phyloP scores from a whole-genome alignment of 768 basidiomycete species.

The Tulasnella sp. region DNA sequence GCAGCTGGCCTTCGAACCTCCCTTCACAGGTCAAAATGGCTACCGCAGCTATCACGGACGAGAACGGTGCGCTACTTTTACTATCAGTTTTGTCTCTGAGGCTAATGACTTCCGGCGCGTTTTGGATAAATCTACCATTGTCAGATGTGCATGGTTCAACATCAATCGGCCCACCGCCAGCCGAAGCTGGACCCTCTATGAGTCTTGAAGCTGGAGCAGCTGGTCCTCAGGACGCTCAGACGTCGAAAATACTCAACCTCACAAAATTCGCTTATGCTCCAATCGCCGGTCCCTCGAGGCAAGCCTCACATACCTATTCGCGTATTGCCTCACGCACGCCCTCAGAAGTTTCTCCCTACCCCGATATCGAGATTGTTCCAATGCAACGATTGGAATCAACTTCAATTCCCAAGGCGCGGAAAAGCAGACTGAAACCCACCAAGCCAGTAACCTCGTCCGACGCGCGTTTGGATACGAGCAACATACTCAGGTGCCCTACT shows the following conservation, averaged over 20 bases:
- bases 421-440: neutral
- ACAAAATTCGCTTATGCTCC: neutral
- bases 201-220: neutral
- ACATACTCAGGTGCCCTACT: constrained; percentile 1
- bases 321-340: neutral
- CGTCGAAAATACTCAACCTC: neutral
- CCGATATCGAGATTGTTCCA: neutral
- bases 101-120: too few relatives aligned
- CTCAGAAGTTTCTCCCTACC: neutral
- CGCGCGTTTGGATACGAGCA: neutral
- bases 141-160: neutral
- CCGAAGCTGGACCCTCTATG: neutral
- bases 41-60: too few relatives aligned
- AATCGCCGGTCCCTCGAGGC: neutral
- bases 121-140: neutral
- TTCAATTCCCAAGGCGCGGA: neutral
- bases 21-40: too few relatives aligned
- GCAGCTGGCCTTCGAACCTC: too few relatives aligned
- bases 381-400: neutral
- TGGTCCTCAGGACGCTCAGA: neutral
- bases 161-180: neutral
- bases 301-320: neutral
- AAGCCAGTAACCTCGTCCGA: neutral
- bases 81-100: too few relatives aligned
- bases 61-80: too few relatives aligned